These are phyloP conservation scores for Fusarium sp. DNA, from an alignment of 2,329 filamentous ascomycete species.

Conservation along the genomic window DNA sequence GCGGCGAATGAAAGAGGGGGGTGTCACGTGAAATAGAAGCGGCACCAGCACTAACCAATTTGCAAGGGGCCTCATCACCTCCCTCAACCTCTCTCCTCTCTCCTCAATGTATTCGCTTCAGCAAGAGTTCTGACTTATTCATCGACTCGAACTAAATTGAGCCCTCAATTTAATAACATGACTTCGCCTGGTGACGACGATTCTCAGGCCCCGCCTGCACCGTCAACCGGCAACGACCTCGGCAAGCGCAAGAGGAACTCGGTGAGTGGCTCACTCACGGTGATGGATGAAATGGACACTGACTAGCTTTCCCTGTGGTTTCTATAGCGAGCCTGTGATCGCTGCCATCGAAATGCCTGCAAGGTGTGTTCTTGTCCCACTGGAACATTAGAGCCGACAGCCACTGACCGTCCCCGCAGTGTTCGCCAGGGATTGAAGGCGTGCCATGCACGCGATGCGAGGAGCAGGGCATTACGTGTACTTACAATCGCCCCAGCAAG, in stretches of 20 bases:
- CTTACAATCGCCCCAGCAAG: not conserved
- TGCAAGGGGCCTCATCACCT: not conserved
- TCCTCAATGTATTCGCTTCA: not conserved
- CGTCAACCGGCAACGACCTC: not conserved
- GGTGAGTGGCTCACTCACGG: not conserved
- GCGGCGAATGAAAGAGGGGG: not conserved
- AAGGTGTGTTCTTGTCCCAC: not conserved
- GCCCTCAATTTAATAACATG: not conserved
- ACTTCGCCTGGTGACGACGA: not conserved
- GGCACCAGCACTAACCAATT: not conserved
- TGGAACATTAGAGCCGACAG: not conserved
- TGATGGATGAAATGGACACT: not conserved
- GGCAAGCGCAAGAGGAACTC: not conserved
- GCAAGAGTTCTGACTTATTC: not conserved
- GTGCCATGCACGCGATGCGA: not conserved
- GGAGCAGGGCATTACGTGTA: not conserved
- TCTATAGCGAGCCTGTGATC: not conserved
- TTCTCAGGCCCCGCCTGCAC: not conserved
- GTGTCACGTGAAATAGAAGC: not conserved
- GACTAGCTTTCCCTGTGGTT: no score
- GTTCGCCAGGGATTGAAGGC: not conserved
- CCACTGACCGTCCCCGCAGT: not conserved
- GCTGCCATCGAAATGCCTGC: not conserved
- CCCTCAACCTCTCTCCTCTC: not conserved
- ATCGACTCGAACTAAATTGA: not conserved